Base-by-base conservation (phyloP, 805 yeast genomes). In the Priceomyces castillae region DNA sequence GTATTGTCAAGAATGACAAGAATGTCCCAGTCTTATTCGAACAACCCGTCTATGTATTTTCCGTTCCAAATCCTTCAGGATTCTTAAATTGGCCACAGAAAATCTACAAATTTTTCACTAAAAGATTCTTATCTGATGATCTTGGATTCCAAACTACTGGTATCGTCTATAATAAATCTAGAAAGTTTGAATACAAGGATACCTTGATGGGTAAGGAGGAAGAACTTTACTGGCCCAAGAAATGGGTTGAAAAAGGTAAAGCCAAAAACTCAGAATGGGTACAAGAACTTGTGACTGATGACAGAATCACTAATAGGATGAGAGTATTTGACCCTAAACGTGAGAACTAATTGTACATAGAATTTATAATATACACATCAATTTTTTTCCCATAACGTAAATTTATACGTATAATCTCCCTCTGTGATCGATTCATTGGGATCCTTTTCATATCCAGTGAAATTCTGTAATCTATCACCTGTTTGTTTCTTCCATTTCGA, bases 211-310 rank as follows among this genome's bases (percentile, higher is more conserved):
- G 77, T 12, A 57, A 59, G 15, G 80, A 71, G 34, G 97, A 90
- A 61, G 97, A 90, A 58, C 56, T 62, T 4, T 92, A 87, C 50
- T 92, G 97, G 97, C 96, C 97, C 11, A 63, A 69, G 42, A 75
- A 76, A 45, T 92, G 97, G 96, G 85, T 87, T 26, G 74, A 80
- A 51, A 76, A 74, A 46, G 96, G 96, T n/a, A 59, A 64, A 37
- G 85, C 80, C 41, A 84, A 80, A 50, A 68, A 78, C 33, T 84
- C 95, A 50, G 97, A 92, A 60, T 92, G 99, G 99, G 81, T 84
- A 43, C 81, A 81, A 56, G 90, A 84, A 20, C 67, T 90, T 37
- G 69, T 59, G 6, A 78, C 78, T 22, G 98, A 92, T 58, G 80
- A 78, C 7, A 70, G 96, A 46, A 79, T 92, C 14, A 62, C 75